Base-by-base conservation (phyloP, 1,139 yeast genomes). In the Debaryomyces sp. region DNA sequence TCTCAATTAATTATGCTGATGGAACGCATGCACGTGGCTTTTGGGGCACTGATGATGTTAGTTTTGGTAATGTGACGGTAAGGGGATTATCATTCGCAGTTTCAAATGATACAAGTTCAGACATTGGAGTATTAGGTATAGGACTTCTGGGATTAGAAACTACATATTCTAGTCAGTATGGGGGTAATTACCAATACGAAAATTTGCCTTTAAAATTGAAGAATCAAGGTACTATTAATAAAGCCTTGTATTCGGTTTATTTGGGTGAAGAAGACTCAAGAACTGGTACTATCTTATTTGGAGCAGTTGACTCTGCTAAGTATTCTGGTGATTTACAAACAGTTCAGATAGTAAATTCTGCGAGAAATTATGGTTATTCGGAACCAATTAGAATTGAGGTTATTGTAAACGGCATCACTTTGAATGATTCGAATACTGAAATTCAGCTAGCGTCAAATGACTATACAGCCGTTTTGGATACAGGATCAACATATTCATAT, bases 1-100 rank as follows among this genome's bases (percentile, higher is more conserved):
- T 76, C 53, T 13, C 42, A 45, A 87, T 87, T 56, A 51, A 67
- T 29, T 89, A 89, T 58, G 92, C 85, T 30, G 96, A 88, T 62
- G 61, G 64, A 6, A 74, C 89, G 22, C 71, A 63, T 58, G 90
- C 92, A 2, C 53, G 59, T 7, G 96, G 96, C 39, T 62, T 71
- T 48, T 80, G 82, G 85, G 85, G 82, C 15, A 59, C 64, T 41
- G 87, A 80, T 54, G 61, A 60, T 43, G 71, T 81, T 24, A 51
- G 49, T 13, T 58, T 81, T 46, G 80, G 77, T 29, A 68, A 66
- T 44, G 60, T 70, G 15, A 63, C 70, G 6, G 73, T 86, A n/a
- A 54, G 68, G 0, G 58, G 65, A 47, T 70, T 83, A 54, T 75
- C 81, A 10, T 73, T 82, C 61, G 87, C 84, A 5, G 66, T 80